Evolutionary conservation across 768 basidiomycete species (phyloP), one percentile per base, ranked within the genome.

Genomic region (Fomitopsis pulvina): DNA sequence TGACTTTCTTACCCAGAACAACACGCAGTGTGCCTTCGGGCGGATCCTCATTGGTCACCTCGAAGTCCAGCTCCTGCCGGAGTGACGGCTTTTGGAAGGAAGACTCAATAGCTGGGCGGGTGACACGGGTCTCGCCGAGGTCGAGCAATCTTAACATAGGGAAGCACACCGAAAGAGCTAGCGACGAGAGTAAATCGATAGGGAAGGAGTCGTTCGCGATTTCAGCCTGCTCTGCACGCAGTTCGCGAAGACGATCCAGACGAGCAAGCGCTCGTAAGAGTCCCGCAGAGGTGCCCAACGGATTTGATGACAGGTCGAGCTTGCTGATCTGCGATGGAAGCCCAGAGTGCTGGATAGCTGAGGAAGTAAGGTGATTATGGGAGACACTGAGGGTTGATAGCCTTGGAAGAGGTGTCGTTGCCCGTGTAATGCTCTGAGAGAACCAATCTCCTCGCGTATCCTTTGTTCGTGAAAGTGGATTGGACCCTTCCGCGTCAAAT

Each of bases 261-360:
- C 63, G 57, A 18, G 71, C 72, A 14, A 87, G 63, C 2, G 69
- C 70, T 10, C 68, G 69, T 12, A 87, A 52, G 29, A 87, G 66
- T 14, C 52, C 62, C 49, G 60, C 67, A 44, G 50, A 64, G 38
- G 46, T 61, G 20, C 77, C 77, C 2, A 92, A 72, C 4, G 87
- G 86, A 55, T 89, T 90, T 4, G 63, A 71, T 1, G 85, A 83
- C 28, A 91, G 60, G 60, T 87, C 73, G 29, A 89, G 53, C 60
- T 80, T 85, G 28, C 68, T 61, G 16, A 91, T 57, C 10, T 68
- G 66, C 21, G 66, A 58, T 0, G 90, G 89, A 2, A 91, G 55
- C 6, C 42, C 54, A 45, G 48, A 41, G 32, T 69, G 55, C 57
- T 87, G 79, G 54, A 92, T 79, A 2, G 71, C 63, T 12, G 64